Conservation (phyloP, 805 yeast genomes). For the Starmerella bacillaris region DNA sequence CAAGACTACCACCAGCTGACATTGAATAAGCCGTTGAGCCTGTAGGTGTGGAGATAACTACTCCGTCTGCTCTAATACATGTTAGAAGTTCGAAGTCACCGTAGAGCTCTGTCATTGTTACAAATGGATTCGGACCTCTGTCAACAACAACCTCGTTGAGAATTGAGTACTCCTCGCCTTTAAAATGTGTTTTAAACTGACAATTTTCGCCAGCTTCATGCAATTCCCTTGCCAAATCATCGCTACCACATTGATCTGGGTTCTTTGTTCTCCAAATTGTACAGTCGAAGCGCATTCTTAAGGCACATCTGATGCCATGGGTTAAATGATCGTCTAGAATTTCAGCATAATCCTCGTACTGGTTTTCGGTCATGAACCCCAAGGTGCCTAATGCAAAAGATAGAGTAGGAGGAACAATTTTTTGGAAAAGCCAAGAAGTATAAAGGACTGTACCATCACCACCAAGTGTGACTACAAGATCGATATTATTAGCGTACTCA, state of each 20-base stretch:
- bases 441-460: conserved; percentile 94
- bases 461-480: conserved; percentile 73
- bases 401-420: conserved; percentile 77
- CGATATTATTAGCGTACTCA: conserved; percentile 35
- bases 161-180: conserved; percentile 37
- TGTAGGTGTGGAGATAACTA: conserved; percentile 84
- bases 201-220: conserved; percentile 22
- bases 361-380: conserved; percentile 79
- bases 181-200: conserved; percentile 10
- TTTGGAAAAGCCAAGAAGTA: conserved; percentile 72
- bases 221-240: conserved; percentile 28
- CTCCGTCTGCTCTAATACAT: conserved; percentile 84
- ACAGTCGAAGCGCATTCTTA: conserved; percentile 79
- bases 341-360: conserved; percentile 52
- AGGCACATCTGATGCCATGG: conserved; percentile 55
- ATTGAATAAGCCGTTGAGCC: conserved; percentile 93
- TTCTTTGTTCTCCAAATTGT: conserved; percentile 30
- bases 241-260: conserved; percentile 20
- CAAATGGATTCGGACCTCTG: conserved; percentile 85
- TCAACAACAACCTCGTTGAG: conserved; percentile 81
- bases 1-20: conserved; percentile 88
- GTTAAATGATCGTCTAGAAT: conserved; percentile 41
- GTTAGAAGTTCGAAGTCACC: conserved; percentile 77
- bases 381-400: conserved; percentile 79
- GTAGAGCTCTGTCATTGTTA: conserved; percentile 72